Percentiles rank a stretch among this genome's conserved stretches.
Evolutionary conservation across 192 early-diverging fungal genomes (phyloP).

Genomic region (Coemansia sp.): DNA sequence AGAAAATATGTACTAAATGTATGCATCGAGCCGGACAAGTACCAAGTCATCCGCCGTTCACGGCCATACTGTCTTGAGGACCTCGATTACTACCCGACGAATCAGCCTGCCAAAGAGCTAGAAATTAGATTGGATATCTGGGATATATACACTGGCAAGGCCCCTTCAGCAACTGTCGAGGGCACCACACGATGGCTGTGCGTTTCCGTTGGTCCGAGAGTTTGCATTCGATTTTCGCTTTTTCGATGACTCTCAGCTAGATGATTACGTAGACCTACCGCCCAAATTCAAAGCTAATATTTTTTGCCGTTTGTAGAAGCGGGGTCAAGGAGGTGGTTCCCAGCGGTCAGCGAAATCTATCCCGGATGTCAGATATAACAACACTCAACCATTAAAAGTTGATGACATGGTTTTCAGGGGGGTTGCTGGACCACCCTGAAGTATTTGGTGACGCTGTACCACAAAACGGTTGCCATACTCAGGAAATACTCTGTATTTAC

Average conservation of each 20-base stretch:
- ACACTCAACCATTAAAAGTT: neutral
- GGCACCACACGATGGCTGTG: neutral
- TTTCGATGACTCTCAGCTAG: neutral
- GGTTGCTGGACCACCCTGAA: neutral
- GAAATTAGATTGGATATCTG: neutral
- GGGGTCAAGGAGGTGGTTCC: neutral
- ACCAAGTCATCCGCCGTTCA: neutral
- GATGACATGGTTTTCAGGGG: slow-evolving; percentile 14
- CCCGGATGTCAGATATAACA: neutral
- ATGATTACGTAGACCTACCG: neutral
- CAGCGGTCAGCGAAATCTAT: neutral
- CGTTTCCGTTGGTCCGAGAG: neutral
- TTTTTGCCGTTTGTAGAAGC: neutral
- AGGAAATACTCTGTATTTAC: neutral
- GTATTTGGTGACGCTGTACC: neutral
- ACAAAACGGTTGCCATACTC: neutral
- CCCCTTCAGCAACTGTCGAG: neutral
- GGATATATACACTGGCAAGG: neutral
- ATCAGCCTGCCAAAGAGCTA: neutral
- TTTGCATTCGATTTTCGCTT: neutral
- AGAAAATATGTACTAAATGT: neutral
- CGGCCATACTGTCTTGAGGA: neutral
- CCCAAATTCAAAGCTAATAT: neutral
- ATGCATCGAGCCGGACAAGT: neutral
- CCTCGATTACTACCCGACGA: neutral